Conservation (phyloP, 1,139 yeast species). For the Geotrichum cucujoidarum region DNA sequence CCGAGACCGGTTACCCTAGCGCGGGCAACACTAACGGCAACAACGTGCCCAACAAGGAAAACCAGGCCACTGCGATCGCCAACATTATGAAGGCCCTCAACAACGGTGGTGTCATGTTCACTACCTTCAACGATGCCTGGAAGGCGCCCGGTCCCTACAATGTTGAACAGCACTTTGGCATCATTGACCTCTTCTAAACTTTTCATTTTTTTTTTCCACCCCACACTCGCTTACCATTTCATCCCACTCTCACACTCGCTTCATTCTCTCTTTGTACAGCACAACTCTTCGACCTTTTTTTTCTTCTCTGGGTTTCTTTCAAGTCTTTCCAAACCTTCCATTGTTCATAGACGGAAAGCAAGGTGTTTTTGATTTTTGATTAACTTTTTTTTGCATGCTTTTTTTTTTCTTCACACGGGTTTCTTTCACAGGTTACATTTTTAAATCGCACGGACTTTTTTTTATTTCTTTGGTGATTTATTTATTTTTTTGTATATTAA, state of each 20-base stretch:
- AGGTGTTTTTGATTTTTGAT: background rate
- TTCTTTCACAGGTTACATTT: no score
- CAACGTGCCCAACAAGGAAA: slow-evolving; percentile 63
- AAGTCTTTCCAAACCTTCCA: background rate
- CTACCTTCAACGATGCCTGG: slow-evolving; percentile 81
- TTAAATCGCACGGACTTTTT: no score
- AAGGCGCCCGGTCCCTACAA: slow-evolving; percentile 79
- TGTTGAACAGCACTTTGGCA: slow-evolving; percentile 82
- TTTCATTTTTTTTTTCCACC: no score
- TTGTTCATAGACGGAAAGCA: background rate
- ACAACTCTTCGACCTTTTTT: background rate
- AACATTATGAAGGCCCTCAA: slow-evolving; percentile 51
- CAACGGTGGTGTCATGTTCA: slow-evolving; percentile 58
- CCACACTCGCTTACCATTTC: background rate
- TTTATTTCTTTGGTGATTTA: no score
- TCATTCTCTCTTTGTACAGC: no score
- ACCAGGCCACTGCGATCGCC: slow-evolving; percentile 66
- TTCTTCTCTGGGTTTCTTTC: background rate
- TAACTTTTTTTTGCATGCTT: no score
- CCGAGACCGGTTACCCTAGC: slow-evolving; percentile 91
- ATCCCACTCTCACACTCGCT: no score
- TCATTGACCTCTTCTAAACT: slow-evolving; percentile 10
- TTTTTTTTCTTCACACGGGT: no score
- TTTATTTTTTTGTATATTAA: no score
- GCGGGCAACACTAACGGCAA: slow-evolving; percentile 65